Evolutionary conservation across 2,329 filamentous ascomycete species (phyloP).

Genomic region (Sporothrix phasma): DNA sequence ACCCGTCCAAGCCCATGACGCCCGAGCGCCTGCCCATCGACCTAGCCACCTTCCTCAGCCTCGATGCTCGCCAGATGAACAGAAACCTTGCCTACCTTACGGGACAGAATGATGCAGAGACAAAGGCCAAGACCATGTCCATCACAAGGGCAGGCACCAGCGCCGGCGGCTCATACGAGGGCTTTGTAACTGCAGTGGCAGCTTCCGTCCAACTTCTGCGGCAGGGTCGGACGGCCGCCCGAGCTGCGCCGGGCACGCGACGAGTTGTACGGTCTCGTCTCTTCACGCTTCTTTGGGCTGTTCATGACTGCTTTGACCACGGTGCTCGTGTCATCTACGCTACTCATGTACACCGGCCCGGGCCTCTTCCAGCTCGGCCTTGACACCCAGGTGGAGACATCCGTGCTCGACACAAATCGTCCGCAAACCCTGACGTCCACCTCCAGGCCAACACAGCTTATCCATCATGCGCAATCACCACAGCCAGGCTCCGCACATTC

Average conservation of each 20-base stretch:
- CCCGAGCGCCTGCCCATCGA: slow-evolving; percentile 39
- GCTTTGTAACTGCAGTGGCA: not conserved
- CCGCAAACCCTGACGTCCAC: not conserved
- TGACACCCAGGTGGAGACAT: not conserved
- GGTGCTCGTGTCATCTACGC: not conserved
- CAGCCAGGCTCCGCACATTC: not conserved
- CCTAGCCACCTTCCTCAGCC: slow-evolving; percentile 38
- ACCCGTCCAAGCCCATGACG: slow-evolving; percentile 27
- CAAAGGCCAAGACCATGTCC: not conserved
- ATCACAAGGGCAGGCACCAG: not conserved
- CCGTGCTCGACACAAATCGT: not conserved
- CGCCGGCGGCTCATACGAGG: not conserved
- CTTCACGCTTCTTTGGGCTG: not conserved
- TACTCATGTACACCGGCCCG: not conserved
- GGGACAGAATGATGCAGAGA: slow-evolving; percentile 24
- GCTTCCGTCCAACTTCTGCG: not conserved
- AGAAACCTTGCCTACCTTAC: slow-evolving; percentile 42
- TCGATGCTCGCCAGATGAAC: slow-evolving; percentile 44
- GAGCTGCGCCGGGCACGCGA: not conserved
- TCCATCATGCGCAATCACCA: not conserved
- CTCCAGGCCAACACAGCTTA: not conserved
- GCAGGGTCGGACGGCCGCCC: not conserved
- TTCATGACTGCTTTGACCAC: not conserved
- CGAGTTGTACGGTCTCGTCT: not conserved
- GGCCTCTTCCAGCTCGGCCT: not conserved